Base-by-base conservation (phyloP, 345 rosid species). In the Clausena lansium region DNA sequence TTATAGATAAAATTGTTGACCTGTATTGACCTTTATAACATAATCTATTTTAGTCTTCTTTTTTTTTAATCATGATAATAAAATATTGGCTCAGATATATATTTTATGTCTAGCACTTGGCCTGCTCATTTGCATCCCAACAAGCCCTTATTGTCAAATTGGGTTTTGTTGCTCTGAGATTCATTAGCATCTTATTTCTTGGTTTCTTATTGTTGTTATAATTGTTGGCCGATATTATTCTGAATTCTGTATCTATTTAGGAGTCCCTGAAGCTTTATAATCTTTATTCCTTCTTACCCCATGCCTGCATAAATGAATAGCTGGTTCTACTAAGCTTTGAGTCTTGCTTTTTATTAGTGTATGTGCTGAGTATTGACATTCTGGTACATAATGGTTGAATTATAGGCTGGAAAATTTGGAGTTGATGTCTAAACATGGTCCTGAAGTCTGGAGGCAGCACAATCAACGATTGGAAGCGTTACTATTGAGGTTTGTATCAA, bases 331-430 rank as follows among this genome's bases (percentile, higher is more conserved):
- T 2, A 22, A 19, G 10, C 41, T 25, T 62, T 7, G 24, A 62
- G 67, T 28, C 33, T 27, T 20, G 30, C 25, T 60, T 35, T 14
- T 17, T 50, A 24, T 2, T 62, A 32, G 57, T 47, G 73, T 62
- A 30, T 17, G 4, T 1, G 14, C 61, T 65, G 35, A 22, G 5
- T n/a, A 38, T 63, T 52, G 39, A 68, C 47, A 7, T 63, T 38
- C 55, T 65, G 52, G 50, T 59, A 70, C 41, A 70, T 70, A 70
- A 28, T 30, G 71, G 20, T 65, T 83, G 77, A 38, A 80, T 80
- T 30, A 73, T 57, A 96, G 99, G 93, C 83, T 96, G 85, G 99
- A 96, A 84, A 96, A 96, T 78, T 83, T 96, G 84, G 99, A 96
- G 13, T 52, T 94, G 86, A 87, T 96, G 91, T 86, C 91, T 69